Conservation (phyloP, 805 yeast genomes). For the Ogataea wickerhamii region DNA sequence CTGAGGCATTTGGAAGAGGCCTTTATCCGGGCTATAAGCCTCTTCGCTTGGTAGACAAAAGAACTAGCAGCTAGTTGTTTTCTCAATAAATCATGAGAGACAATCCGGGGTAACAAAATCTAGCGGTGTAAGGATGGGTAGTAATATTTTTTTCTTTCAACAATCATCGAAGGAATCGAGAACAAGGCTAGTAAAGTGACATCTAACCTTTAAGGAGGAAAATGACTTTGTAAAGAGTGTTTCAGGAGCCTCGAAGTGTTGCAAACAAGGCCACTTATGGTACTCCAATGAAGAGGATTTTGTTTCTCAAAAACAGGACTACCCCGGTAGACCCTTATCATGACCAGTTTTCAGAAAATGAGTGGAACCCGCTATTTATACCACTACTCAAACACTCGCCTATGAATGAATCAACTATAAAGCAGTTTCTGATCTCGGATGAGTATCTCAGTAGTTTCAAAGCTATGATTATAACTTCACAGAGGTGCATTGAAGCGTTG, state of each 20-base stretch:
- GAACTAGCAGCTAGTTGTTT: slow-evolving; percentile 2
- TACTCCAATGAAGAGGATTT: slow-evolving; percentile 33
- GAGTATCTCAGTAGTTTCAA: slow-evolving; percentile 40
- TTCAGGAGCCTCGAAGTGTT: too few relatives aligned
- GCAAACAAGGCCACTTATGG: too few relatives aligned
- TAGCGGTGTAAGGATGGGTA: too few relatives aligned
- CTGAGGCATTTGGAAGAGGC: slow-evolving; percentile 2
- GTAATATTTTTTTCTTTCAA: too few relatives aligned
- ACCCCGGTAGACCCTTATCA: slow-evolving; percentile 67
- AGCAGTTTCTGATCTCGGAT: slow-evolving; percentile 40
- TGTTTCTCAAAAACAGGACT: slow-evolving; percentile 70
- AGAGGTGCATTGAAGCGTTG: slow-evolving; percentile 84
- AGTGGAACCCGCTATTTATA: slow-evolving; percentile 50
- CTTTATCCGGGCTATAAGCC: slow-evolving; percentile 13
- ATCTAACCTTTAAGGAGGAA: too few relatives aligned
- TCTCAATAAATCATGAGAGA: too few relatives aligned
- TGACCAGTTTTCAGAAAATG: slow-evolving; percentile 34
- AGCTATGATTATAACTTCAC: slow-evolving; percentile 78
- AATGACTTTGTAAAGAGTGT: too few relatives aligned
- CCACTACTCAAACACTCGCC: slow-evolving; percentile 72
- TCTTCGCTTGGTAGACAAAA: slow-evolving; percentile 18
- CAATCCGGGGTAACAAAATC: too few relatives aligned
- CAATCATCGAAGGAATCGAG: too few relatives aligned
- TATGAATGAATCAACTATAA: slow-evolving; percentile 43
- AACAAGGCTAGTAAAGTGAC: too few relatives aligned